Conservation (phyloP, 2,329 filamentous ascomycete genomes). For the Helminthosporium solani region DNA sequence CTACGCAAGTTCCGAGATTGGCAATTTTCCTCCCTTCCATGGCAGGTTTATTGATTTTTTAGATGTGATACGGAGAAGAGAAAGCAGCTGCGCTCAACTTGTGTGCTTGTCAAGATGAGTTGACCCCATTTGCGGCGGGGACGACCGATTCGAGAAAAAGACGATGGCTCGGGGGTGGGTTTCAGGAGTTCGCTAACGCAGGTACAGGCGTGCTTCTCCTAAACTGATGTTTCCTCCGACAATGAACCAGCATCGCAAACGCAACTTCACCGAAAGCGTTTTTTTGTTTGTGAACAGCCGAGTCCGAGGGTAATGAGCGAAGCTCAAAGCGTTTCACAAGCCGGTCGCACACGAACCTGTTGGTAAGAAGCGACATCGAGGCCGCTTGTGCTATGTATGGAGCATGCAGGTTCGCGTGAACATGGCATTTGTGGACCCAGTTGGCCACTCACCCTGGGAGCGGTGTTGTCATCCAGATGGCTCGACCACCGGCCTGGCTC, state of each 20-base stretch:
- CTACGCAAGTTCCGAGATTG: constrained; percentile 15
- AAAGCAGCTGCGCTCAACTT: constrained; percentile 11
- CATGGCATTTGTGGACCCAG: constrained; percentile 3
- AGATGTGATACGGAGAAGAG: constrained; percentile 17
- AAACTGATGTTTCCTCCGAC: constrained; percentile 38
- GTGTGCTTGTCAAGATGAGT: constrained; percentile 9
- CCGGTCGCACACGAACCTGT: constrained; percentile 13
- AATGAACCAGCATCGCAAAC: constrained; percentile 19
- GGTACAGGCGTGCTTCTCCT: constrained; percentile 35
- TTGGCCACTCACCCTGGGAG: no score
- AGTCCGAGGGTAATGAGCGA: constrained; percentile 25
- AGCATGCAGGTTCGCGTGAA: constrained; percentile 7
- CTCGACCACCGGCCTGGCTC: constrained; percentile 7
- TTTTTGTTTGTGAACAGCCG: constrained; percentile 34
- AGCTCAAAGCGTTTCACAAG: constrained; percentile 30
- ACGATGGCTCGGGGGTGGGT: constrained; percentile 27
- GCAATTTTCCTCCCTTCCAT: constrained; percentile 9
- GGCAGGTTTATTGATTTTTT: constrained; percentile 20
- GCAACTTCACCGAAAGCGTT: constrained; percentile 14
- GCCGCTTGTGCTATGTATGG: no score
- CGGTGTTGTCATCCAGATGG: constrained; percentile 14
- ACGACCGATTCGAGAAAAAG: constrained; percentile 23
- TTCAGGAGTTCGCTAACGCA: constrained; percentile 42
- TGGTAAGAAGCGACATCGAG: constrained; percentile 2
- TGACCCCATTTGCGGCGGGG: constrained; percentile 15